A percentile compares a stretch with the other conserved stretches of the same genome.
phyloP scores from a whole-genome alignment of 2,329 filamentous ascomycete genomes.

The Colletotrichum sp. region DNA sequence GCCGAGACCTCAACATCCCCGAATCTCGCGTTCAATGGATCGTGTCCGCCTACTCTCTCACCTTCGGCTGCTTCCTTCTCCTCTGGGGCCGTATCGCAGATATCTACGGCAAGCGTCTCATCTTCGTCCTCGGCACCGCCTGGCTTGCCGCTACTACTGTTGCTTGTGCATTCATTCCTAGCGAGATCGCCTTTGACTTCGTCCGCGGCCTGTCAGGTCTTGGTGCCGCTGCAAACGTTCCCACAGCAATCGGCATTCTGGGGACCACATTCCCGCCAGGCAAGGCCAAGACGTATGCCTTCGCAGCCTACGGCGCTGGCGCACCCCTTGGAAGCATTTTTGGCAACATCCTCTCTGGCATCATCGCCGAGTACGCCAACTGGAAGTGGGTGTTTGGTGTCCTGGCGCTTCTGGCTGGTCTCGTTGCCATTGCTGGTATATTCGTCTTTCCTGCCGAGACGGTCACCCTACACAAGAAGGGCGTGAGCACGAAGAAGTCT shows the following conservation, averaged over 20 bases:
- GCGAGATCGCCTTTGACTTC: slow-evolving; percentile 72
- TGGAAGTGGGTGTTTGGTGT: slow-evolving; percentile 75
- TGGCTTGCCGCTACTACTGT: slow-evolving; percentile 67
- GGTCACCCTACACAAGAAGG: slow-evolving; percentile 29
- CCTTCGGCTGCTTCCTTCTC: slow-evolving; percentile 71
- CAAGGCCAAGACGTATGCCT: slow-evolving; percentile 74
- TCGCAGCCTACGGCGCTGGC: slow-evolving; percentile 68
- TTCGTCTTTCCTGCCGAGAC: slow-evolving; percentile 64
- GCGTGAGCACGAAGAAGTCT: slow-evolving; percentile 41
- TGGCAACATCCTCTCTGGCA: slow-evolving; percentile 68
- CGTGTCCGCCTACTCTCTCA: slow-evolving; percentile 68
- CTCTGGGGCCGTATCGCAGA: slow-evolving; percentile 73
- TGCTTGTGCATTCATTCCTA: slow-evolving; percentile 66
- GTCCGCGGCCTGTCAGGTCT: slow-evolving; percentile 72
- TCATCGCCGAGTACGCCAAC: slow-evolving; percentile 65
- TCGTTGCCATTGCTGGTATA: slow-evolving; percentile 61
- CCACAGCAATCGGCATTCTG: slow-evolving; percentile 73
- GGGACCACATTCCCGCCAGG: slow-evolving; percentile 71
- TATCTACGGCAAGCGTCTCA: slow-evolving; percentile 68
- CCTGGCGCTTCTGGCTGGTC: slow-evolving; percentile 62
- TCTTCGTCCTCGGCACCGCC: slow-evolving; percentile 68
- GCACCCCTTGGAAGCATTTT: slow-evolving; percentile 68
- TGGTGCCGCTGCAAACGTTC: slow-evolving; percentile 72
- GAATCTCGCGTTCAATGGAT: slow-evolving; percentile 68
- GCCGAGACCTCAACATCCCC: slow-evolving; percentile 59